A percentile compares a stretch with the other conserved stretches of the same genome.
These are phyloP conservation scores for Hordeum pubiflorum DNA, from an alignment of 202 grass and related monocot species.

Conservation along the genomic window DNA sequence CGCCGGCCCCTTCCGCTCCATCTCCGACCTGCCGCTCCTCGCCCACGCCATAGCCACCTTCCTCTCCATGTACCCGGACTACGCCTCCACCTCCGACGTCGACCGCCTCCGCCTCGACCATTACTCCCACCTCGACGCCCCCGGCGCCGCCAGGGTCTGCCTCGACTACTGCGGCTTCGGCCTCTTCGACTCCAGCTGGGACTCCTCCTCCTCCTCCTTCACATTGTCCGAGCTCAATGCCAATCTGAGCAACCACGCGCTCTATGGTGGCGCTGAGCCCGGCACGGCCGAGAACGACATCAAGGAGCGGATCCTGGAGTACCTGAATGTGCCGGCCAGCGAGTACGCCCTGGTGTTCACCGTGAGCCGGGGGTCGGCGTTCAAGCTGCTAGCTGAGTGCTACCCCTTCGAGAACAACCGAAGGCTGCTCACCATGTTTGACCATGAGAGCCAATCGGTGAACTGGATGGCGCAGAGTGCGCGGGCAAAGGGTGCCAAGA, in stretches of 20 bases:
- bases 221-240: constrained; percentile 87
- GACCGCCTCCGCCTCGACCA: constrained; percentile 74
- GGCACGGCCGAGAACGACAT: constrained; percentile 81
- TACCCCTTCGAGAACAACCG: constrained; percentile 93
- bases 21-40: constrained; percentile 57
- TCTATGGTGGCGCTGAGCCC: constrained; percentile 63
- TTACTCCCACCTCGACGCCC: constrained; percentile 71
- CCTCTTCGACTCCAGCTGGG: constrained; percentile 79
- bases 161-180: constrained; percentile 98
- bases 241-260: constrained; percentile 90
- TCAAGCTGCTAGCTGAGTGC: constrained; percentile 76
- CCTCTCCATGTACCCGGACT: constrained; percentile 94
- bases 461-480: constrained; percentile 92
- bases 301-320: constrained; percentile 88
- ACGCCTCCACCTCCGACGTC: constrained; percentile 55
- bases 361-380: constrained; percentile 83
- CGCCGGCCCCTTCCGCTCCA: constrained; percentile 46
- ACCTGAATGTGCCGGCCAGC: constrained; percentile 79
- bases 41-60: constrained; percentile 66
- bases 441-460: constrained; percentile 96
- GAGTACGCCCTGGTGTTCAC: constrained; percentile 93
- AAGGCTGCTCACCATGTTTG: constrained; percentile 95
- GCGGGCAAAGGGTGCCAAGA: constrained; percentile 83
- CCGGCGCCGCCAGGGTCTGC: constrained; percentile 57
- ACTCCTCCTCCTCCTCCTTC: constrained; percentile 57